Conservation (phyloP, 345 rosid species). For the Carallia pectinifolia region DNA sequence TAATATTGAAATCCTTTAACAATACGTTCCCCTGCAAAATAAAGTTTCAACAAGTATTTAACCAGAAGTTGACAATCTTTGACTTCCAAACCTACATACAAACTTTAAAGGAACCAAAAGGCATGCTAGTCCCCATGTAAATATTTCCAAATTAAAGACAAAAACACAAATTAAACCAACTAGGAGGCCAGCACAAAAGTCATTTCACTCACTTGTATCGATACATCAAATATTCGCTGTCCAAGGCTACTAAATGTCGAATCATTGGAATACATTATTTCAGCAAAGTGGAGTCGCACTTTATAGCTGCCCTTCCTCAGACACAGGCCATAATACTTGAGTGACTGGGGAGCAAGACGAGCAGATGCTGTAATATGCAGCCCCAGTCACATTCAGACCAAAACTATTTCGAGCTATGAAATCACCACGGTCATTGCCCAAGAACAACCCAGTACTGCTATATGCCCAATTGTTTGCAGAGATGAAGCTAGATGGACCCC, state of each 20-base stretch:
- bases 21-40: constrained; percentile 53
- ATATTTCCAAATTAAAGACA: background rate
- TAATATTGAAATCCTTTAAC: constrained; percentile 57
- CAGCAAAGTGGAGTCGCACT: constrained; percentile 80
- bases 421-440: background rate
- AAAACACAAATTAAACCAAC: background rate
- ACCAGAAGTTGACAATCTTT: no score
- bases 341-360: constrained; percentile 68
- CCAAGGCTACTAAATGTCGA: constrained; percentile 61
- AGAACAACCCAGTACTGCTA: constrained; percentile 65
- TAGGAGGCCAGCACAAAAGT: background rate
- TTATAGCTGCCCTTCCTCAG: constrained; percentile 56
- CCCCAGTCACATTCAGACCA: constrained; percentile 31
- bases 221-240: constrained; percentile 64
- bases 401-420: constrained; percentile 34
- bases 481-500: constrained; percentile 44
- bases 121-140: background rate
- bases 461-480: constrained; percentile 55
- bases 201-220: constrained; percentile 60
- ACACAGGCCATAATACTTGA: constrained; percentile 80
- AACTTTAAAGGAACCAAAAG: no score
- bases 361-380: constrained; percentile 52
- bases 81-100: no score
- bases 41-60: no score
- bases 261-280: constrained; percentile 63